Evolutionary conservation across 1,284 basidiomycete genomes (phyloP).

Genomic region (Leccinum pachyderme): DNA sequence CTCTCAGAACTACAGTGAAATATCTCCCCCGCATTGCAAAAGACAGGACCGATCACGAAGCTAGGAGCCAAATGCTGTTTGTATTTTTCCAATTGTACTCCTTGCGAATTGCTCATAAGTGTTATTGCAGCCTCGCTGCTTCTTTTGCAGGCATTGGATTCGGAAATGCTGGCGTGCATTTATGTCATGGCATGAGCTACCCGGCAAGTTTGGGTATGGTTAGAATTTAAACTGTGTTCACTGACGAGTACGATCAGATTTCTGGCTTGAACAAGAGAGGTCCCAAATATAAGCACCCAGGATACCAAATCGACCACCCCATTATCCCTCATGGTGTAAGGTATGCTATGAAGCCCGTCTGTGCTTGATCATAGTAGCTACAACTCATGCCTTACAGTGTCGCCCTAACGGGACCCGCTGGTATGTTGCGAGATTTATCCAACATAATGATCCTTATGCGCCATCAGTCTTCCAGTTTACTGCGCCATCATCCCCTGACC

Average conservation of each 20-base stretch:
- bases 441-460: background rate
- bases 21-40: slow-evolving; percentile 87
- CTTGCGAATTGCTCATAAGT: slow-evolving; percentile 1
- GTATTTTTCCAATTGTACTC: slow-evolving; percentile 21
- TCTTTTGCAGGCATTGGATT: slow-evolving; percentile 95
- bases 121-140: slow-evolving; percentile 63
- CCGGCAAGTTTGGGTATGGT: slow-evolving; percentile 46
- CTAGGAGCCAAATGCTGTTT: slow-evolving; percentile 89
- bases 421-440: slow-evolving; percentile 32
- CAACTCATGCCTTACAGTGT: slow-evolving; percentile 44
- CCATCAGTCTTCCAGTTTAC: slow-evolving; percentile 86
- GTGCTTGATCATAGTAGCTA: background rate
- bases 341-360: slow-evolving; percentile 36
- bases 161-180: slow-evolving; percentile 91
- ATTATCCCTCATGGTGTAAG: slow-evolving; percentile 93
- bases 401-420: slow-evolving; percentile 86
- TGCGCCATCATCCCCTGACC: slow-evolving; percentile 84
- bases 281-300: slow-evolving; percentile 85
- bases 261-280: slow-evolving; percentile 94
- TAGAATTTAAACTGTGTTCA: background rate
- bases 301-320: slow-evolving; percentile 77
- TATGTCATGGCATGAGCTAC: slow-evolving; percentile 87
- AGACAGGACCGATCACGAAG: slow-evolving; percentile 78
- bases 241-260: slow-evolving; percentile 52
- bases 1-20: slow-evolving; percentile 86